phyloP scores from a whole-genome alignment of 2,329 filamentous ascomycete genomes.

The Cytospora chrysosperma region DNA sequence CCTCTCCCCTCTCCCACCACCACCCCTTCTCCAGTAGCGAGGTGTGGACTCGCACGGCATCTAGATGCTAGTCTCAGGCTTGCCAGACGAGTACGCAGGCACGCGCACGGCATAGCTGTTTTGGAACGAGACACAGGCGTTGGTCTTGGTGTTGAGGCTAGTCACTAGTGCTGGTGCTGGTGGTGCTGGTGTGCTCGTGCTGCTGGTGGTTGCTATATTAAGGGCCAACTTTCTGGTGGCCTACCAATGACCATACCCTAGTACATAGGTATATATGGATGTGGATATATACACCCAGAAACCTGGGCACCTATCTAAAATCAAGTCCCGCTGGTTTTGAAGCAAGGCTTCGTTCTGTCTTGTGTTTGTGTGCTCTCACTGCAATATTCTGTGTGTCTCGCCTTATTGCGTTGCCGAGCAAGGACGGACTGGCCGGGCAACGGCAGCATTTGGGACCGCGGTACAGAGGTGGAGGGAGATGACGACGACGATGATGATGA shows the following conservation, averaged over 20 bases:
- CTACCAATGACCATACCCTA: neutral
- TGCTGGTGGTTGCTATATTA: neutral
- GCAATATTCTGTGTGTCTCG: no score
- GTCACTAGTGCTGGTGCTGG: neutral
- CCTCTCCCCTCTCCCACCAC: no score
- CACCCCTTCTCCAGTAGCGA: slow-evolving; percentile 7
- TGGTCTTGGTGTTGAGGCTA: neutral
- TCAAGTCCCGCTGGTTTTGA: neutral
- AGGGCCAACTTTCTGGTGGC: neutral
- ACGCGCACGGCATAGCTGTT: neutral
- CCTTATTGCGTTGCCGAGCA: neutral
- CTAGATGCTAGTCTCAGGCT: neutral
- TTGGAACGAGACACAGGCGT: slow-evolving; percentile 7
- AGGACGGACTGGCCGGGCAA: neutral
- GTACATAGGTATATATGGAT: no score
- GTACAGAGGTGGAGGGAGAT: neutral
- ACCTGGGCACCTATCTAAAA: no score
- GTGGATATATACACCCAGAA: no score
- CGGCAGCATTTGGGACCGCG: slow-evolving; percentile 2
- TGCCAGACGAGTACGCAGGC: neutral
- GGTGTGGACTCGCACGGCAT: neutral
- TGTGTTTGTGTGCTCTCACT: neutral
- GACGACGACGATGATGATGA: no score
- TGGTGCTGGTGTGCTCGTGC: no score
- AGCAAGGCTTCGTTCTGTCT: neutral